Percentiles rank a stretch among this genome's conserved stretches.
Evolutionary conservation across 2,329 filamentous ascomycete species (phyloP).

Genomic region (Fusarium armeniacum): DNA sequence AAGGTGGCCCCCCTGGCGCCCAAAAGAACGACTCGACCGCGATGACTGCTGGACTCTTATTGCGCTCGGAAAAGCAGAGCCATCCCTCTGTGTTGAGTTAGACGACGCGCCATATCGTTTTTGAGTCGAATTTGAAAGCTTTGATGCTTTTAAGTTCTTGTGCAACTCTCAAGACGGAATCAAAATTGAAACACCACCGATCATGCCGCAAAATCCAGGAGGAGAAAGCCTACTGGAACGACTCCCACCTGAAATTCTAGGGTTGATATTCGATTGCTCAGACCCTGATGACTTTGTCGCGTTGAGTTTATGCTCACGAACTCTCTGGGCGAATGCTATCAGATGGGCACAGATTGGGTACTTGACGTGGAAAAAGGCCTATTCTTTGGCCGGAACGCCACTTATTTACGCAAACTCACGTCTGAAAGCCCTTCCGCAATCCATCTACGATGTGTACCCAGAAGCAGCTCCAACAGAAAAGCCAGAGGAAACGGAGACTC

Average conservation of each 20-base stretch:
- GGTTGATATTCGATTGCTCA: neutral
- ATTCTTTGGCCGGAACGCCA: conserved; percentile 28
- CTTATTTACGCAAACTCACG: conserved; percentile 3
- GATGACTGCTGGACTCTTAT: conserved; percentile 17
- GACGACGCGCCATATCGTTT: too few species aligned
- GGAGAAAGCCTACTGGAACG: neutral
- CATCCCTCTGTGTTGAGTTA: neutral
- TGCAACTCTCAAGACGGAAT: neutral
- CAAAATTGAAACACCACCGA: accelerated
- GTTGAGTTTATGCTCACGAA: conserved; percentile 16
- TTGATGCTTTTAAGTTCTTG: conserved; percentile 21
- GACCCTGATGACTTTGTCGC: neutral
- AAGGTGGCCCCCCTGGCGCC: too few species aligned
- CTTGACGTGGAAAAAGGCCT: conserved; percentile 1
- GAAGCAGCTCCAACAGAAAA: accelerated
- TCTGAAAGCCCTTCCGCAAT: neutral
- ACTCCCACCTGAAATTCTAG: conserved; percentile 11
- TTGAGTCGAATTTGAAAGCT: neutral
- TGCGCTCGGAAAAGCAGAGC: neutral
- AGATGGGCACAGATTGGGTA: neutral
- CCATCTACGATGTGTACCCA: neutral
- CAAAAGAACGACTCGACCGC: too few species aligned
- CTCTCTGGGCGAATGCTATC: conserved; percentile 4
- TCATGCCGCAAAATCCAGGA: neutral
- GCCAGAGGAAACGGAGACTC: neutral